Evolutionary conservation across 2,329 filamentous ascomycete species (phyloP).

Genomic region (Podosphaera xanthii): DNA sequence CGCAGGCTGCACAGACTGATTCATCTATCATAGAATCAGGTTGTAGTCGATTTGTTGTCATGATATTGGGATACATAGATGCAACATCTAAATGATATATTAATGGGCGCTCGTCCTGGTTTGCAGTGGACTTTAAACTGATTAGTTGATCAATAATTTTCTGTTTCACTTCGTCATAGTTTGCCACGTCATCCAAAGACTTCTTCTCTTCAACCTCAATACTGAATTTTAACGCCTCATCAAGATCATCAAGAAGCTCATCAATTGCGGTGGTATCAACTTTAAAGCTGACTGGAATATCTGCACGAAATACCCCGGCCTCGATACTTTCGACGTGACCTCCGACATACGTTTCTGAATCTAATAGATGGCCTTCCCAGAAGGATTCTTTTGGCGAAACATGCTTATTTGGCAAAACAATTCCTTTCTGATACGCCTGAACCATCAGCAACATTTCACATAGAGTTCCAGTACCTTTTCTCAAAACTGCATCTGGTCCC

Average conservation of each 20-base stretch:
- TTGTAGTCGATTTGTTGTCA: constrained; percentile 95
- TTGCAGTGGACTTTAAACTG: constrained; percentile 58
- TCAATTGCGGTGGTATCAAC: constrained; percentile 79
- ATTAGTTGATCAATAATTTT: constrained; percentile 54
- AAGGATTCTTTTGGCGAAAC: constrained; percentile 77
- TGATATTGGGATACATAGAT: constrained; percentile 99
- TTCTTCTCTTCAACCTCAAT: constrained; percentile 70
- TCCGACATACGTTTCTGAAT: constrained; percentile 94
- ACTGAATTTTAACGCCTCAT: constrained; percentile 73
- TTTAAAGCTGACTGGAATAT: constrained; percentile 85
- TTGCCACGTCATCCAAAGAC: constrained; percentile 52
- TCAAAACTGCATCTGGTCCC: constrained; percentile 72
- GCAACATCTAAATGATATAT: constrained; percentile 98
- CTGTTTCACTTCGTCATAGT: constrained; percentile 64
- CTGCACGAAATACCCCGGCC: constrained; percentile 83
- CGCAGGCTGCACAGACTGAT: constrained; percentile 86
- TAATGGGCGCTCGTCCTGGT: constrained; percentile 61
- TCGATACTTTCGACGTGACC: constrained; percentile 99
- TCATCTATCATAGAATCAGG: constrained; percentile 98
- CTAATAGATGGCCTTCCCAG: constrained; percentile 86
- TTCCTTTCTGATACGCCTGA: constrained; percentile 77
- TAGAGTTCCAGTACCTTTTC: constrained; percentile 94
- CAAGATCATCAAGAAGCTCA: constrained; percentile 66
- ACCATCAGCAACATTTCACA: constrained; percentile 99
- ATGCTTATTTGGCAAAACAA: constrained; percentile 91